Evolutionary conservation across 2,329 filamentous ascomycete genomes (phyloP), one percentile per base, ranked within the genome.

Genomic region (Hysterium pulicare): DNA sequence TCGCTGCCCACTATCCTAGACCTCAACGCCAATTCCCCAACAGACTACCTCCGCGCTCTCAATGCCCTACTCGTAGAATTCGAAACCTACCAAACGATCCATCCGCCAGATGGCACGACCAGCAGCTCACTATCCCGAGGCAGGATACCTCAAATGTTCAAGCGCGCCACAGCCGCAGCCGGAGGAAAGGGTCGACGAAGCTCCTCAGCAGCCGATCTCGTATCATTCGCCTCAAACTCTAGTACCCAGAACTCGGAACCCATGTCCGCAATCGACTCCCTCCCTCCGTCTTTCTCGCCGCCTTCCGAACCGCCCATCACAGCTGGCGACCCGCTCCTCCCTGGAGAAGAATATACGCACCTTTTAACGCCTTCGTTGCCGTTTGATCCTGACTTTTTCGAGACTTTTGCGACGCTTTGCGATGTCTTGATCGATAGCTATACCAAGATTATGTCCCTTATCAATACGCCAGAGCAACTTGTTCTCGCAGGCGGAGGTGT

Each of bases 331-430:
- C 31, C 53, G 4, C 61, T 68, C 9, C 48, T 61, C 5, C 65
- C 64, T n/a, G 89, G 90, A 28, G 90, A 95, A 60, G 88, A 94
- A 58, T 98, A 96, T 65, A 82, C 83, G 0, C 84, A 91, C 63
- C 76, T 98, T 2, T 77, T 96, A 16, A 97, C 91, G n/a, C 93
- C 93, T 0, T 85, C 83, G 13, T 71, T 98, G 36, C 93, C 93
- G 0, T 98, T 98, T 61, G 90, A 97, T 51, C 93, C 93, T 0
- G 93, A 98, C 68, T 98, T 95, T 59, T 93, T 91, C 66, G 90
- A 94, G 71, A 96, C 90, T 0, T 97, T 97, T 70, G 86, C 90
- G 11, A 96, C 93, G 10, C 76, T 98, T 5, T 97, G 93, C 71
- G 93, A 98, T 62, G 88, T 95, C 3, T 72, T 98, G 47, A 94